phyloP scores from a whole-genome alignment of 768 basidiomycete species.

The Mrakia hoshinonis region DNA sequence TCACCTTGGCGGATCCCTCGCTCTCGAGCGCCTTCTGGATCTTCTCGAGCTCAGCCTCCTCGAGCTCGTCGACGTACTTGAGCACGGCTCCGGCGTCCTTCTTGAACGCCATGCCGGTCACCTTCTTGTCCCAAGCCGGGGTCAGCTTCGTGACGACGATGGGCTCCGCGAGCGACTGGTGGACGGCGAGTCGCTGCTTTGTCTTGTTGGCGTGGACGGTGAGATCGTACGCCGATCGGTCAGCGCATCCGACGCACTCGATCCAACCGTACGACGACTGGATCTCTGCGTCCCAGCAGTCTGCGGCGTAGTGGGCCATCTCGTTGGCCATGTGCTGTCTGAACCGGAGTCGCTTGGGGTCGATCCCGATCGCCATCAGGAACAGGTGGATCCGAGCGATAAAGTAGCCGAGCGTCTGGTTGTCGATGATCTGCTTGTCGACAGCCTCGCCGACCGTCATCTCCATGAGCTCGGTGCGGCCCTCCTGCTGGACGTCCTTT shows the following conservation, averaged over 20 bases:
- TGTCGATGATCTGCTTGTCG: slow-evolving; percentile 66
- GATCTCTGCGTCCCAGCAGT: slow-evolving; percentile 99
- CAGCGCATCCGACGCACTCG: slow-evolving; percentile 98
- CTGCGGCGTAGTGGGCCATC: slow-evolving; percentile 98
- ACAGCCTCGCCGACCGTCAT: slow-evolving; percentile 87
- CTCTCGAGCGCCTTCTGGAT: slow-evolving; percentile 59
- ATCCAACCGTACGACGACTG: slow-evolving; percentile 89
- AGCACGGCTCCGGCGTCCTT: slow-evolving; percentile 59
- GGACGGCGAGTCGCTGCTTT: slow-evolving; percentile 72
- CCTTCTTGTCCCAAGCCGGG: slow-evolving; percentile 76
- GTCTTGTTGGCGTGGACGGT: slow-evolving; percentile 79
- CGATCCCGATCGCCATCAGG: slow-evolving; percentile 80
- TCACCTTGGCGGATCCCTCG: slow-evolving; percentile 43
- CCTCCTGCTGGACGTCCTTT: slow-evolving; percentile 69
- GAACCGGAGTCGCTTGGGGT: slow-evolving; percentile 74
- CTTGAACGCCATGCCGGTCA: slow-evolving; percentile 79
- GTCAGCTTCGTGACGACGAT: slow-evolving; percentile 70
- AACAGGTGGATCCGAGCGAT: slow-evolving; percentile 83
- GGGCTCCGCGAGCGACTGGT: slow-evolving; percentile 76
- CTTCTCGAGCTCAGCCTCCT: slow-evolving; percentile 55
- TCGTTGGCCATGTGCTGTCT: slow-evolving; percentile 98
- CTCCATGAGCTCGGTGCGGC: slow-evolving; percentile 54
- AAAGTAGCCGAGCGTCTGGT: slow-evolving; percentile 97
- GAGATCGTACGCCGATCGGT: slow-evolving; percentile 93
- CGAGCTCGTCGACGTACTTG: slow-evolving; percentile 55